Percentiles rank a stretch among this genome's conserved stretches.
These are phyloP conservation scores for Trichoderma harzianum DNA, from an alignment of 2,329 filamentous ascomycete species.

Conservation along the genomic window DNA sequence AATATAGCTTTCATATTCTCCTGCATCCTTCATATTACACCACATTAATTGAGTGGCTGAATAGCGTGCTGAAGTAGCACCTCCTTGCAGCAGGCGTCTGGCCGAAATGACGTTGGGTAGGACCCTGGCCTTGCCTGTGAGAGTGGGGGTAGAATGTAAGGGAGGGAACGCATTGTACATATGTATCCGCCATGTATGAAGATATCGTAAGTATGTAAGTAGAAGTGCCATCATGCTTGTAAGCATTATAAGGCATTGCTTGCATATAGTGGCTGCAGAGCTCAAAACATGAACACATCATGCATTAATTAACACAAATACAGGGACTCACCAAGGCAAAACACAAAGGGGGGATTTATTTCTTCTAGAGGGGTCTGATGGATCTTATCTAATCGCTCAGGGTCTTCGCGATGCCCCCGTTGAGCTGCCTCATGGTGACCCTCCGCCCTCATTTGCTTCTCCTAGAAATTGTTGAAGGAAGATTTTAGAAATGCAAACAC, in stretches of 20 bases:
- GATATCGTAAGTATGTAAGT: neutral
- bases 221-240: neutral
- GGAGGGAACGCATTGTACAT: neutral
- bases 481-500: too few relatives aligned
- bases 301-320: neutral
- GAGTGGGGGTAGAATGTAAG: neutral
- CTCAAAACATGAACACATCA: neutral
- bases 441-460: neutral
- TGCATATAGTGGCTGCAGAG: neutral
- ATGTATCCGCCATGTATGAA: neutral
- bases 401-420: constrained; percentile 5
- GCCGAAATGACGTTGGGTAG: neutral
- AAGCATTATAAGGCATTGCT: neutral
- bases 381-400: constrained; percentile 10
- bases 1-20: neutral
- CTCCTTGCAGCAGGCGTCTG: neutral
- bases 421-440: neutral
- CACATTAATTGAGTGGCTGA: neutral
- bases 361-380: neutral
- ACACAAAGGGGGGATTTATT: neutral
- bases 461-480: neutral
- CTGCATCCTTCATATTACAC: neutral
- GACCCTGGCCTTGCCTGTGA: neutral
- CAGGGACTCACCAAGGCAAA: neutral
- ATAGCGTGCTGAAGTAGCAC: neutral